A percentile compares a stretch with the other conserved stretches of the same genome.
phyloP scores from a whole-genome alignment of 2,329 filamentous ascomycete genomes.

The Ophiocordyceps polyrhachis-furcata region DNA sequence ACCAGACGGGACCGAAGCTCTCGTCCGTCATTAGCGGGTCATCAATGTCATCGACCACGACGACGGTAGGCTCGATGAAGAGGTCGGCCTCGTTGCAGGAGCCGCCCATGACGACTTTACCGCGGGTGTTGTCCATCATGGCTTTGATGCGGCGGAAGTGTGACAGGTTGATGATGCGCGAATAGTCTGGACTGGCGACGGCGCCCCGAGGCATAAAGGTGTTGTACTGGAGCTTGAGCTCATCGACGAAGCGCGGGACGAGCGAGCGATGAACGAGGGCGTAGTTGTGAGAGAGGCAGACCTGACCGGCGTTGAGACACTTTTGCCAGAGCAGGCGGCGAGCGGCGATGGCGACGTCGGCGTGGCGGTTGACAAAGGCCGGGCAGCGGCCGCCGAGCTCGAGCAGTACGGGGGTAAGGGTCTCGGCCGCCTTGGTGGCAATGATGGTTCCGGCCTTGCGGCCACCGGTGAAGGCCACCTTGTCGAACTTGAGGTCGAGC shows the following conservation, averaged over 20 bases:
- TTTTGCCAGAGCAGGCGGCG: conserved; percentile 80
- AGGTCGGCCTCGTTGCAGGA: conserved; percentile 60
- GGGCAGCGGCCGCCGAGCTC: conserved; percentile 89
- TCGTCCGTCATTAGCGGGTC: conserved; percentile 72
- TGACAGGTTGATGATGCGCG: conserved; percentile 59
- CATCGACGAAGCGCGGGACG: conserved; percentile 50
- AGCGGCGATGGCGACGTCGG: conserved; percentile 64
- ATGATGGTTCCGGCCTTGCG: conserved; percentile 68
- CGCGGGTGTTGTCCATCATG: conserved; percentile 71
- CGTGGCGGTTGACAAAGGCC: conserved; percentile 72
- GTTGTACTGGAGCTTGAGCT: conserved; percentile 51
- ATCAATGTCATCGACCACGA: conserved; percentile 51
- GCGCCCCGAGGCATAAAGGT: conserved; percentile 75
- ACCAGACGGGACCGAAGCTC: conserved; percentile 83
- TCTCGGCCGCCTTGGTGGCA: conserved; percentile 72
- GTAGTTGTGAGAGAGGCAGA: conserved; percentile 90
- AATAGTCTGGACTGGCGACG: conserved; percentile 59
- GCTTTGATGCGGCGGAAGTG: conserved; percentile 73
- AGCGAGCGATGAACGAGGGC: conserved; percentile 63
- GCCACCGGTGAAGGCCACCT: conserved; percentile 91
- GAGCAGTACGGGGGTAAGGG: conserved; percentile 70
- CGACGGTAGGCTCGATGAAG: conserved; percentile 83
- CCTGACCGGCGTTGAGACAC: conserved; percentile 67
- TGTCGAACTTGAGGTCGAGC: conserved; percentile 84
- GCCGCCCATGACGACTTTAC: conserved; percentile 76